Evolutionary conservation across 805 yeast species (phyloP), one percentile per base, ranked within the genome.

Genomic region (Nakazawaea peltata): DNA sequence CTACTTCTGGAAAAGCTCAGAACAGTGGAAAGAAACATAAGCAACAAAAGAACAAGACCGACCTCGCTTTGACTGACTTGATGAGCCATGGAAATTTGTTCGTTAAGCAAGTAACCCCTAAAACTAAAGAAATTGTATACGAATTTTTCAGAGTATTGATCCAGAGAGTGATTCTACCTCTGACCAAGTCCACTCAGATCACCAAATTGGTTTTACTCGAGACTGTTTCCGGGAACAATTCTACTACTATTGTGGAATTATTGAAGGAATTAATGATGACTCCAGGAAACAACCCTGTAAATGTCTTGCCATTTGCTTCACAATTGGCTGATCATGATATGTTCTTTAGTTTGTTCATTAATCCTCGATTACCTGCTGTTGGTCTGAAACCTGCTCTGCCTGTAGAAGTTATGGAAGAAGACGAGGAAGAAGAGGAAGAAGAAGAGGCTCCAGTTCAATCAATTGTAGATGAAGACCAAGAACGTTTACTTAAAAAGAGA

Each of bases 311-410:
- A 7, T 74, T 88, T 39, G 79, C 81, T 1, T 54, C 74, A 10
- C 57, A 63, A 2, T 51, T 81, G 40, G 65, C 64, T 3, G 54
- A 67, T 11, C 53, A 60, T 28, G 73, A 75, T 47, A 69, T 64
- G 7, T 50, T 71, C 15, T 51, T 78, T 28, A 73, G 83, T 48
- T 63, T 81, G 1, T 63, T 84, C 45, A 68, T 74, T 36, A 81
- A 81, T 47, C 94, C 95, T 28, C 65, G 92, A 47, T 71, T 85
- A 45, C 95, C 95, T 3, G 29, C 55, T n/a, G 36, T 56, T 11
- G 48, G 57, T 7, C 27, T 28, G 17, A 32, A 22, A 12, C 22
- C 23, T 3, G 28, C 27, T 13, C 14, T 22, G 3, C 26, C 18
- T 28, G 24, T 19, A 4, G 41, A 41, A 15, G 41, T 41, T 16